A percentile compares a stretch with the other conserved stretches of the same genome.
Evolutionary conservation across 2,329 filamentous ascomycete genomes (phyloP).

Genomic region (Botrytis sinoallii): DNA sequence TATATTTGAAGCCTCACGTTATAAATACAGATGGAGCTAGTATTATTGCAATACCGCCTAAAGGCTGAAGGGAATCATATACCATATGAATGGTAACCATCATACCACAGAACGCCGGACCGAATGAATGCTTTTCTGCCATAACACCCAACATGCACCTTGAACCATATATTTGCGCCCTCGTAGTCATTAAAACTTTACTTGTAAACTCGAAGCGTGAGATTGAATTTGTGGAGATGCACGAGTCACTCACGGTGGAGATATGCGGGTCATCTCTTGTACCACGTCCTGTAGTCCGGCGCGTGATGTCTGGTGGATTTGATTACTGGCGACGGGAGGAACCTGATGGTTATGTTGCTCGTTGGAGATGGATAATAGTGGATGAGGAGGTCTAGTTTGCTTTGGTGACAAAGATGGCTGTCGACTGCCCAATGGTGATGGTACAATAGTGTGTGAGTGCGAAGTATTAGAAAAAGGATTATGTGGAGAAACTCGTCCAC

Average conservation of each 20-base stretch:
- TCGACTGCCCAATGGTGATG: conserved; percentile 37
- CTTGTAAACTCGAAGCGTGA: not conserved
- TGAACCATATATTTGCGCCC: conserved; percentile 27
- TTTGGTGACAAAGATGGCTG: conserved; percentile 37
- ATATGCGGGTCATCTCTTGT: conserved; percentile 26
- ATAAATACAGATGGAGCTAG: conserved; percentile 29
- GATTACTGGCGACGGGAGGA: conserved; percentile 1
- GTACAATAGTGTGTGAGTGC: conserved; percentile 33
- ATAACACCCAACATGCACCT: conserved; percentile 25
- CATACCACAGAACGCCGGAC: conserved; percentile 13
- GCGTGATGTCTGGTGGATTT: conserved; percentile 27
- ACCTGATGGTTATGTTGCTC: conserved; percentile 24
- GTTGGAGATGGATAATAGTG: conserved; percentile 19
- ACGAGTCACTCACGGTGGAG: conserved; percentile 17
- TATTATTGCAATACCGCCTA: conserved; percentile 21
- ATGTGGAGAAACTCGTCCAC: conserved; percentile 35
- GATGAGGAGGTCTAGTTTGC: conserved; percentile 27
- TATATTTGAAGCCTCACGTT: conserved; percentile 23
- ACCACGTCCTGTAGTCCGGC: conserved; percentile 23
- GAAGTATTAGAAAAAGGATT: conserved; percentile 35
- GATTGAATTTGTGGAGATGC: not conserved
- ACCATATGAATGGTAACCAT: conserved; percentile 25
- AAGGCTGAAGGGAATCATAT: conserved; percentile 24
- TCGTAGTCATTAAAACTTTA: conserved; percentile 30
- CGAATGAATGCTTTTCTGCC: conserved; percentile 25